phyloP scores from a whole-genome alignment of 768 basidiomycete genomes.

The Dendrothele bispora region DNA sequence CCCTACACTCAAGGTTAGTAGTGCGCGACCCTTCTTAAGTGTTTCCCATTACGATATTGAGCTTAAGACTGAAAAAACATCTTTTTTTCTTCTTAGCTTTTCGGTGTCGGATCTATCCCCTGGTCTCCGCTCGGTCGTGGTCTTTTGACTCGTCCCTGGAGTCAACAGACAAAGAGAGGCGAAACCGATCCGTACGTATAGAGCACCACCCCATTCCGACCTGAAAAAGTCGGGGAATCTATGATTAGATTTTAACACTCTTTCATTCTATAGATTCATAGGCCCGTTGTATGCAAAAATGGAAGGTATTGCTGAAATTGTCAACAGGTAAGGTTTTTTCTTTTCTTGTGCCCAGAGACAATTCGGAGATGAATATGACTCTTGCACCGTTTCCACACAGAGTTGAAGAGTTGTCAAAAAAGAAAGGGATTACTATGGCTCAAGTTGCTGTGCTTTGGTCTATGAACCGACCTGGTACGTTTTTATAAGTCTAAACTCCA shows the following conservation, averaged over 20 bases:
- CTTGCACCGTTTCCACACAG: no score
- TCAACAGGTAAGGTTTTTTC: constrained; percentile 36
- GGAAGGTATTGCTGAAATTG: constrained; percentile 25
- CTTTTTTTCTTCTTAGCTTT: constrained; percentile 41
- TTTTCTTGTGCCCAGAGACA: no score
- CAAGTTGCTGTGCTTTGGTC: constrained; percentile 57
- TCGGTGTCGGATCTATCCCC: constrained; percentile 56
- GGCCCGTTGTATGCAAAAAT: no score
- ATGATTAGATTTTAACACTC: no score
- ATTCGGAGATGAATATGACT: no score
- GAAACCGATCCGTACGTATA: constrained; percentile 31
- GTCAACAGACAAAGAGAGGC: constrained; percentile 38
- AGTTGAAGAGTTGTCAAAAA: constrained; percentile 56
- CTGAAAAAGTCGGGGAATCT: no score
- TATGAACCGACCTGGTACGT: no score
- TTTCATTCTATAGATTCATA: no score
- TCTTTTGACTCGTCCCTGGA: constrained; percentile 41
- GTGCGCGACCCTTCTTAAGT: no score
- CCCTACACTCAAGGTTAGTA: constrained; percentile 52
- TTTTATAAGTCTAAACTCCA: constrained; percentile 36
- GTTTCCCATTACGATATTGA: no score
- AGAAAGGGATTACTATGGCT: constrained; percentile 54
- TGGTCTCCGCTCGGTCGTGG: constrained; percentile 64
- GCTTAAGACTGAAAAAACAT: no score
- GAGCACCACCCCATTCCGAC: background rate